Base-by-base conservation (phyloP, 805 yeast genomes). In the Ogataea populi-albae region DNA sequence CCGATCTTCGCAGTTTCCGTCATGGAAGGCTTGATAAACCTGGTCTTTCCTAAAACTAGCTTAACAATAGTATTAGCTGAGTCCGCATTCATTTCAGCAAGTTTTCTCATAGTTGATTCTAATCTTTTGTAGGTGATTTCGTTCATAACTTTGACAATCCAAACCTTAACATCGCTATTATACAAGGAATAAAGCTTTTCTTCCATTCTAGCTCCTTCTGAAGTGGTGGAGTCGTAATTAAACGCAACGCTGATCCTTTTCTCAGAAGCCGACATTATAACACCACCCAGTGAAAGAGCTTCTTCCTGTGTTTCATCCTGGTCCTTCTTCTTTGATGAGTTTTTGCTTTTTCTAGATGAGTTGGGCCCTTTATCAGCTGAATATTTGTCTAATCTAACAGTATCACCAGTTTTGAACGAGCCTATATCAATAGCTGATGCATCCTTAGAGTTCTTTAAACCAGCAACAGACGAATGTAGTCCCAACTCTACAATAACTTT, bases 61-160 rank as follows among this genome's bases (percentile, higher is more conserved):
- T 68, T 73, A 15, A 73, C 61, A 33, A 77, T 52, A 6, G 53
- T 51, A 16, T 70, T 62, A 0, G 65, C 46, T 2, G 61, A 47
- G 7, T 63, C 60, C 14, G 30, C 18, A 10, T 49, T 42, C 34
- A 79, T 45, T 39, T 78, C 85, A 8, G 65, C 61, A 21, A 87
- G 62, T 46, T 79, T 82, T 20, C 80, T 69, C 77, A 87, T 66
- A 1, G 93, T 78, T 9, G 81, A 77, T 35, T 78, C 77, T 95
- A 88, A 86, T 43, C 94, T 57, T 50, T 80, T 80, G 54, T 81
- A 81, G 0, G 93, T 81, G 17, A 81, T 66, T 11, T 84, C 79
- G 57, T 85, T 83, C 21, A 77, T 68, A 20, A 81, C 58, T 49
- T 82, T 77, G 10, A 78, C 81, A 1, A 89, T 51, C 85, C 91